phyloP scores from a whole-genome alignment of 192 early-diverging fungal species.

The Mortierella alpina region DNA sequence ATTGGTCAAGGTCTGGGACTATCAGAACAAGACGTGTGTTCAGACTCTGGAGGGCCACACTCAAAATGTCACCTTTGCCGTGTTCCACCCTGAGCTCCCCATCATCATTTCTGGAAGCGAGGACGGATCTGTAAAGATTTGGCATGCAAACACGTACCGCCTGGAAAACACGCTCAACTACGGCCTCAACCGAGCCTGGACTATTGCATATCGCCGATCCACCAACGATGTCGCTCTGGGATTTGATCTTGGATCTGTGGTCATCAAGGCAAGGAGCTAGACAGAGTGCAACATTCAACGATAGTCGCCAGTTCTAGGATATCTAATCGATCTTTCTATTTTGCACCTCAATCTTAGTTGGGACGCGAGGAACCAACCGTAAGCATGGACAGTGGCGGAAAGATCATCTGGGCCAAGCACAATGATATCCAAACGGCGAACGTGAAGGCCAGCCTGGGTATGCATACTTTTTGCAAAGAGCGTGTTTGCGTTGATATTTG shows the following conservation, averaged over 20 bases:
- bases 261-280: slow-evolving; percentile 71
- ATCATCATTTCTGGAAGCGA: slow-evolving; percentile 96
- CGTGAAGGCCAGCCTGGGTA: slow-evolving; percentile 82
- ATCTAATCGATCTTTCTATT: slow-evolving; percentile 3
- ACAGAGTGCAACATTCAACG: neutral
- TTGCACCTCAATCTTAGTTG: slow-evolving; percentile 51
- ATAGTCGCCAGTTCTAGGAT: neutral
- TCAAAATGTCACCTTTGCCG: slow-evolving; percentile 90
- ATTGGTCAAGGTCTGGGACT: slow-evolving; percentile 97
- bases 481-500: neutral
- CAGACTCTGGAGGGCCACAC: slow-evolving; percentile 98
- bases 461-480: neutral
- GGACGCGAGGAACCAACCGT: slow-evolving; percentile 97
- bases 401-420: slow-evolving; percentile 98
- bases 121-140: slow-evolving; percentile 94
- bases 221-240: slow-evolving; percentile 96
- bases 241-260: slow-evolving; percentile 96
- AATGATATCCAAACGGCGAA: slow-evolving; percentile 97
- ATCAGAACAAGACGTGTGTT: slow-evolving; percentile 99
- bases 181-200: slow-evolving; percentile 98
- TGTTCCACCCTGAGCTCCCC: slow-evolving; percentile 96
- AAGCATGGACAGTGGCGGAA: slow-evolving; percentile 95
- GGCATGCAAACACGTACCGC: slow-evolving; percentile 98
- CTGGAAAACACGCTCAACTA: slow-evolving; percentile 98
- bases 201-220: slow-evolving; percentile 84